Conservation (phyloP, 108 stramenopile genomes). For the Seminavis robusta region DNA sequence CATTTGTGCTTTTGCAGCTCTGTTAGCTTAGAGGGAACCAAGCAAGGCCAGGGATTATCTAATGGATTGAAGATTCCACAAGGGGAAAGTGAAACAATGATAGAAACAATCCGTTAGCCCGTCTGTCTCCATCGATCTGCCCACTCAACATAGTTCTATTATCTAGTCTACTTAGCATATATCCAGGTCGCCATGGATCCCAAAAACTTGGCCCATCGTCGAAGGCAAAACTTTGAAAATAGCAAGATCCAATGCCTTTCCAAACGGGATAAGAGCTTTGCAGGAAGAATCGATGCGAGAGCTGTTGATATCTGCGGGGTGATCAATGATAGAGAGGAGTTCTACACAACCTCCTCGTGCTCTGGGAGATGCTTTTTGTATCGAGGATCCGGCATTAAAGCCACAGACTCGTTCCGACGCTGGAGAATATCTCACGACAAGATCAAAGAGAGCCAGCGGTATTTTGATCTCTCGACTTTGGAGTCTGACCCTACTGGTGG, state of each 20-base stretch:
- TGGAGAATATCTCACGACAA: conserved; percentile 76
- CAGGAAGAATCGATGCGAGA: conserved; percentile 80
- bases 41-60: too few species aligned
- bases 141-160: too few species aligned
- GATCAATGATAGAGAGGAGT: conserved; percentile 66
- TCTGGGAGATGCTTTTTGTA: conserved; percentile 82
- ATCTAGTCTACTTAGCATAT: too few species aligned
- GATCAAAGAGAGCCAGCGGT: conserved; percentile 53
- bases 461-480: conserved; percentile 70
- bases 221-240: conserved; percentile 52
- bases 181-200: too few species aligned
- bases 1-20: too few species aligned
- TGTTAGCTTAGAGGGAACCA: too few species aligned
- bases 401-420: conserved; percentile 46
- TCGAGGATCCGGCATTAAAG: conserved; percentile 76
- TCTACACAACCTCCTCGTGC: conserved; percentile 68
- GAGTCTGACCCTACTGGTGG: conserved; percentile 63
- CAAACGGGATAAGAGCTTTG: conserved; percentile 81
- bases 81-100: too few species aligned
- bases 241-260: conserved; percentile 65
- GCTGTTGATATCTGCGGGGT: conserved; percentile 77
- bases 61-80: too few species aligned
- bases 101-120: too few species aligned
- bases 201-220: background rate
- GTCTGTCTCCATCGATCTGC: too few species aligned